Conservation (phyloP, 768 basidiomycete genomes). For the Naganishia antarctica region DNA sequence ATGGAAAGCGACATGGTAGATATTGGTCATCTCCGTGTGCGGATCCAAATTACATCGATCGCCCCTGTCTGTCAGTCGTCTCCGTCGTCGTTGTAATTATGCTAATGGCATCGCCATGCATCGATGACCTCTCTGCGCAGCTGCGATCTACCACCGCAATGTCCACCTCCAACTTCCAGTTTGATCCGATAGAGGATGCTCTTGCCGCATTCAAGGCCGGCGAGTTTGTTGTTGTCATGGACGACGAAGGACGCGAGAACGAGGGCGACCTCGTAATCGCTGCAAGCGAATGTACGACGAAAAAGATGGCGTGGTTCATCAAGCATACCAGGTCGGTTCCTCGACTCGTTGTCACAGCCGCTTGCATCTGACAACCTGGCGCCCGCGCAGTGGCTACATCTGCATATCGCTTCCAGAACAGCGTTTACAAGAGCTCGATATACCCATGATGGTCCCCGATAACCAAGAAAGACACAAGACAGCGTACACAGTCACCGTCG, state of each 20-base stretch:
- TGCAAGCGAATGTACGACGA: constrained; percentile 74
- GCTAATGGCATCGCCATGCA: too few species aligned
- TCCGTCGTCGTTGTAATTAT: too few species aligned
- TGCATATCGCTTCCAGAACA: constrained; percentile 76
- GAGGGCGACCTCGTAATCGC: constrained; percentile 95
- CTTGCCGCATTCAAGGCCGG: constrained; percentile 69
- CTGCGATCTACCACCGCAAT: constrained; percentile 8
- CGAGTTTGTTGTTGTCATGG: constrained; percentile 94
- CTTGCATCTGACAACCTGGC: not conserved
- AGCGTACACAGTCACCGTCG: constrained; percentile 92
- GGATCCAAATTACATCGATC: constrained; percentile 10
- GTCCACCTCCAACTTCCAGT: constrained; percentile 50
- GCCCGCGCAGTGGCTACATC: constrained; percentile 71
- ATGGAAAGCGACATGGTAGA: too few species aligned
- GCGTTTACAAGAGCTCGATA: constrained; percentile 68
- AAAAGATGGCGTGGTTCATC: constrained; percentile 99
- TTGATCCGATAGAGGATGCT: constrained; percentile 77
- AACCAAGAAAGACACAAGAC: constrained; percentile 89
- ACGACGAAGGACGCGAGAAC: constrained; percentile 92
- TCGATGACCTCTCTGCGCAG: too few species aligned
- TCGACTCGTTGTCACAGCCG: not conserved
- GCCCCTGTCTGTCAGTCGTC: constrained; percentile 11
- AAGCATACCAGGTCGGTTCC: constrained; percentile 77
- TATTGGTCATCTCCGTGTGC: constrained; percentile 4
- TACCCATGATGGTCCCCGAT: constrained; percentile 88